phyloP scores from a whole-genome alignment of 371 early-diverging fungal species.

The Rhizomucor pusillus region DNA sequence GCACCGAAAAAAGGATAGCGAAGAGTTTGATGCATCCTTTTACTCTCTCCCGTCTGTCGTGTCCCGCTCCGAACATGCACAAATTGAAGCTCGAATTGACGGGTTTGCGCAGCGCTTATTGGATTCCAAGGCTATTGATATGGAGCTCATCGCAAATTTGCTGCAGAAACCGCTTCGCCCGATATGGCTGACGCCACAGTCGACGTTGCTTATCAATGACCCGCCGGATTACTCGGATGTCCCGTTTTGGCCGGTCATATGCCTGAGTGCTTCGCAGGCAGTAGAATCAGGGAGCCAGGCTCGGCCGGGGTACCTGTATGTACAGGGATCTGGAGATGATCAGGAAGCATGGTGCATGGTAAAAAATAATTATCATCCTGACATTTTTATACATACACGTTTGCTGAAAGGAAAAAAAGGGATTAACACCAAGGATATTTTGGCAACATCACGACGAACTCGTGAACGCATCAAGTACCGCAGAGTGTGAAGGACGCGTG shows the following conservation, averaged over 20 bases:
- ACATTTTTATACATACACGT: too few species aligned
- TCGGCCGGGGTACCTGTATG: conserved; percentile 63
- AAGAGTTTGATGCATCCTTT: conserved; percentile 40
- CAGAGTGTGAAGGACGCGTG: conserved; percentile 50
- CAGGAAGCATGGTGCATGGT: conserved; percentile 75
- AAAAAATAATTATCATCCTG: background rate
- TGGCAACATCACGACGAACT: conserved; percentile 64
- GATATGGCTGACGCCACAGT: conserved; percentile 76
- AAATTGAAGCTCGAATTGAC: conserved; percentile 61
- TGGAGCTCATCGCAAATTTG: conserved; percentile 31
- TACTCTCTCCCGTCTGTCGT: conserved; percentile 66
- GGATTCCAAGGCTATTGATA: conserved; percentile 38
- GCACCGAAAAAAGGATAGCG: conserved; percentile 5
- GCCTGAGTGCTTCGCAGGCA: conserved; percentile 70
- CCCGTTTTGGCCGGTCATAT: conserved; percentile 65
- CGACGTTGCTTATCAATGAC: conserved; percentile 38
- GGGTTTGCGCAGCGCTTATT: conserved; percentile 60
- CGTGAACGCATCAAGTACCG: conserved; percentile 29
- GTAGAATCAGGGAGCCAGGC: conserved; percentile 53
- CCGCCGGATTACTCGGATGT: conserved; percentile 49
- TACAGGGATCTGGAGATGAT: conserved; percentile 90
- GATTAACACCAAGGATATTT: conserved; percentile 57
- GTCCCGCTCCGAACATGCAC: conserved; percentile 70
- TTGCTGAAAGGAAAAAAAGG: too few species aligned
- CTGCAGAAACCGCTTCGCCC: conserved; percentile 75